phyloP scores from a whole-genome alignment of 2,329 filamentous ascomycete species.

The Torrubiella hemipterigena region DNA sequence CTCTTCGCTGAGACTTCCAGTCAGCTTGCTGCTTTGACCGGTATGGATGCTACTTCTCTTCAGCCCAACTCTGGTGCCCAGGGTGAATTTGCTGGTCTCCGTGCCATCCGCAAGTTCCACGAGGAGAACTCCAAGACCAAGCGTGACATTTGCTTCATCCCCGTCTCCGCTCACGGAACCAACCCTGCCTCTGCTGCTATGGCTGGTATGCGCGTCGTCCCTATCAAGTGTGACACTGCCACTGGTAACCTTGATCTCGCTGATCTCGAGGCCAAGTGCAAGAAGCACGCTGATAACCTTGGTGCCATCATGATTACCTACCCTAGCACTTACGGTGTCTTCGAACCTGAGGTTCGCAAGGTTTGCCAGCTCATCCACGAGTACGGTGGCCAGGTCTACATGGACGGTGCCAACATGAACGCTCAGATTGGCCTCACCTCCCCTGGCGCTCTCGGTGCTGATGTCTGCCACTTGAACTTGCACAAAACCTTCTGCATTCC shows the following conservation, averaged over 20 bases:
- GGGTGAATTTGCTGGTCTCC: slow-evolving; percentile 84
- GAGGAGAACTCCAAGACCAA: slow-evolving; percentile 56
- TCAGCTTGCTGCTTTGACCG: slow-evolving; percentile 73
- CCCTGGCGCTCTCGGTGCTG: slow-evolving; percentile 87
- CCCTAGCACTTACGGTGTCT: slow-evolving; percentile 88
- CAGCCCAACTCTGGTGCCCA: slow-evolving; percentile 95
- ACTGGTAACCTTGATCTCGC: slow-evolving; percentile 83
- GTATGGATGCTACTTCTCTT: slow-evolving; percentile 78
- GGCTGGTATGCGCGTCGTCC: slow-evolving; percentile 89
- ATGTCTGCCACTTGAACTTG: slow-evolving; percentile 93
- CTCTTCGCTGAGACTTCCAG: slow-evolving; percentile 62
- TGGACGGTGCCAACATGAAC: slow-evolving; percentile 99
- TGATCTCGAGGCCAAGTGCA: slow-evolving; percentile 78
- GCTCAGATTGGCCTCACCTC: slow-evolving; percentile 93
- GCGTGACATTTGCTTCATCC: slow-evolving; percentile 87
- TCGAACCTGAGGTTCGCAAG: slow-evolving; percentile 79
- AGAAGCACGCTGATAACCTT: slow-evolving; percentile 75
- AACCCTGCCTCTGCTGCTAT: slow-evolving; percentile 93
- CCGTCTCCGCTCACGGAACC: slow-evolving; percentile 88
- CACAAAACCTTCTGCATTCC: slow-evolving; percentile 99
- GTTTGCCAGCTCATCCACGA: slow-evolving; percentile 78
- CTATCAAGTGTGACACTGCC: slow-evolving; percentile 77
- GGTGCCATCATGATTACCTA: slow-evolving; percentile 96
- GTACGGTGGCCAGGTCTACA: slow-evolving; percentile 88
- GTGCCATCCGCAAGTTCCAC: slow-evolving; percentile 76